These are phyloP conservation scores for Dacryopinax primogenitus DNA, from an alignment of 768 basidiomycete genomes.

Conservation along the genomic window DNA sequence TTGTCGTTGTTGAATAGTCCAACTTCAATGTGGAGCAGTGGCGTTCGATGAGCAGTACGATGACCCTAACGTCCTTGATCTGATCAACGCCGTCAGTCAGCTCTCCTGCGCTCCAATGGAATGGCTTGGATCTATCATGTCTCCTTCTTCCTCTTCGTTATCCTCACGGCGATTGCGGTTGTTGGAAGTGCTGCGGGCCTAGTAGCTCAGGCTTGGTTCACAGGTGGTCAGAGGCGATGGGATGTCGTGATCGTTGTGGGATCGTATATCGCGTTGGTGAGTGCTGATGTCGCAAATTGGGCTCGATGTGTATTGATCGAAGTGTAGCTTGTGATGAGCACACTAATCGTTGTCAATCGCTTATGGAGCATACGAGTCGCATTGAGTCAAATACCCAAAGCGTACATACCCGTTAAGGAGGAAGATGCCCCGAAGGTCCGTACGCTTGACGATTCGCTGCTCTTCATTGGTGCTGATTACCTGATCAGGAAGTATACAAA, in stretches of 20 bases:
- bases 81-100: neutral
- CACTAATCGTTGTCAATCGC: neutral
- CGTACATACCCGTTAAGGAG: slow-evolving; percentile 5
- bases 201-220: neutral
- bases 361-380: neutral
- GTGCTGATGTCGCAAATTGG: neutral
- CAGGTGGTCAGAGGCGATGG: neutral
- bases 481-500: neutral
- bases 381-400: neutral
- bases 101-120: neutral
- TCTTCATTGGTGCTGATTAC: neutral
- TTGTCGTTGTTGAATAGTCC: no score
- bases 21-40: no score
- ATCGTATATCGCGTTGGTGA: neutral
- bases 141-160: neutral
- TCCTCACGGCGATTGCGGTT: slow-evolving; percentile 1
- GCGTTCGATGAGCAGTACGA: no score
- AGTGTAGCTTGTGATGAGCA: neutral
- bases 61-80: no score
- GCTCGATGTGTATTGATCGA: neutral
- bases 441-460: neutral
- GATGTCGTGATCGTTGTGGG: slow-evolving; percentile 2
- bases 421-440: neutral
- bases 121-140: slow-evolving; percentile 5
- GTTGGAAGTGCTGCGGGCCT: slow-evolving; percentile 3